phyloP scores from a whole-genome alignment of 768 basidiomycete genomes.

The Pleurotus djamor region DNA sequence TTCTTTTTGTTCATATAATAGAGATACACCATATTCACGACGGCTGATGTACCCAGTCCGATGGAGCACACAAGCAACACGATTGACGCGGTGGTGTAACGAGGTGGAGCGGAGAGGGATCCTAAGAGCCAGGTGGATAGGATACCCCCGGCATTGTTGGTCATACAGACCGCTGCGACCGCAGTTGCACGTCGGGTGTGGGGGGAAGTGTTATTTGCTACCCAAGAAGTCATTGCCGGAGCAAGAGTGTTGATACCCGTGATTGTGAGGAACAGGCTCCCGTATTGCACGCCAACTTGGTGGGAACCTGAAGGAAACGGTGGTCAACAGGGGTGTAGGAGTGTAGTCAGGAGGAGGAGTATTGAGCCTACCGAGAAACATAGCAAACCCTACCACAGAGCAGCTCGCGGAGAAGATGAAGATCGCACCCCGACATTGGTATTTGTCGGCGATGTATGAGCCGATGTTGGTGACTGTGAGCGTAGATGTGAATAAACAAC shows the following conservation, averaged over 20 bases:
- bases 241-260: constrained; percentile 30
- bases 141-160: constrained; percentile 35
- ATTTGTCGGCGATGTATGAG: constrained; percentile 32
- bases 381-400: constrained; percentile 28
- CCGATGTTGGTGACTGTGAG: constrained; percentile 35
- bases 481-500: too few species aligned
- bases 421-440: constrained; percentile 29
- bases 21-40: not conserved
- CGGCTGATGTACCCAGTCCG: not conserved
- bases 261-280: constrained; percentile 32
- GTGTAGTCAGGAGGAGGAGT: not conserved
- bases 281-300: constrained; percentile 26
- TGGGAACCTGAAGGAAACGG: constrained; percentile 4
- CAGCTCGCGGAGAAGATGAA: constrained; percentile 27
- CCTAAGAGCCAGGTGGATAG: constrained; percentile 42
- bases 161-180: constrained; percentile 30
- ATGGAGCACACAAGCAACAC: not conserved
- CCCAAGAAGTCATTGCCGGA: constrained; percentile 35
- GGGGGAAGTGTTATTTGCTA: constrained; percentile 39
- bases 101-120: constrained; percentile 28
- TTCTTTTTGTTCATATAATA: constrained; percentile 12
- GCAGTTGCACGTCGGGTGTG: constrained; percentile 34
- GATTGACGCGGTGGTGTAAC: constrained; percentile 16
- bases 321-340: constrained; percentile 7
- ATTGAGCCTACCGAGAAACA: constrained; percentile 32